phyloP scores from a whole-genome alignment of 352 stramenopile genomes.

The Plasmopara muralis region DNA sequence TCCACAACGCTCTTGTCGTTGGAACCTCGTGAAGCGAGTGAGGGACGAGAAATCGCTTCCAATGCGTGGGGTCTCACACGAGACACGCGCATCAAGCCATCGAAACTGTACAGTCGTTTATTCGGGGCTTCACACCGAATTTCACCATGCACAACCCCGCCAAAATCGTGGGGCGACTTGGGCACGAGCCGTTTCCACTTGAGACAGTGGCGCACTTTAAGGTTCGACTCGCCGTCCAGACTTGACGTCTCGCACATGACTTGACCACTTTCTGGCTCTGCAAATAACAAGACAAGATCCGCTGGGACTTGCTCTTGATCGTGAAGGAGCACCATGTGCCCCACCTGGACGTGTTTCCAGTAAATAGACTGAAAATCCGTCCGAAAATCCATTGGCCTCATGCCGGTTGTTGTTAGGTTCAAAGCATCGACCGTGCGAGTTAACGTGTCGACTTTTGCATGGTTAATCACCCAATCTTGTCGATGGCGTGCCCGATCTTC shows the following conservation, averaged over 20 bases:
- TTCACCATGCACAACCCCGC: constrained; percentile 38
- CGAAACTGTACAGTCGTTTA: constrained; percentile 77
- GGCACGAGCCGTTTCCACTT: constrained; percentile 50
- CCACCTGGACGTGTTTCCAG: constrained; percentile 84
- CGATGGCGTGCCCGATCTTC: constrained; percentile 71
- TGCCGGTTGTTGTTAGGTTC: too few species aligned
- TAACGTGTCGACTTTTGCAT: constrained; percentile 42
- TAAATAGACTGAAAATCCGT: constrained; percentile 52
- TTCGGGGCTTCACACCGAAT: constrained; percentile 76
- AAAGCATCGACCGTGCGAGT: constrained; percentile 4
- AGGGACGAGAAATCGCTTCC: constrained; percentile 1
- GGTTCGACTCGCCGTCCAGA: constrained; percentile 77
- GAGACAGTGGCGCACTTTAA: constrained; percentile 67
- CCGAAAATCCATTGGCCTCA: too few species aligned
- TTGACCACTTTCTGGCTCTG: constrained; percentile 60
- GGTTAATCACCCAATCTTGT: constrained; percentile 70
- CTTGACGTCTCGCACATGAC: constrained; percentile 80
- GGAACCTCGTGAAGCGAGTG: not conserved
- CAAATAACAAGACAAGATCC: constrained; percentile 88
- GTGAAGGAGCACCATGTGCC: constrained; percentile 82
- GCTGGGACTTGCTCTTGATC: constrained; percentile 88
- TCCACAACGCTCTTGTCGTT: constrained; percentile 16
- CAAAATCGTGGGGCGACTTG: constrained; percentile 40
- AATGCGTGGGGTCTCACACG: constrained; percentile 18
- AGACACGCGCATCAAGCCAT: constrained; percentile 50